phyloP scores from a whole-genome alignment of 2,329 filamentous ascomycete genomes.

The Trichoderma gracile region DNA sequence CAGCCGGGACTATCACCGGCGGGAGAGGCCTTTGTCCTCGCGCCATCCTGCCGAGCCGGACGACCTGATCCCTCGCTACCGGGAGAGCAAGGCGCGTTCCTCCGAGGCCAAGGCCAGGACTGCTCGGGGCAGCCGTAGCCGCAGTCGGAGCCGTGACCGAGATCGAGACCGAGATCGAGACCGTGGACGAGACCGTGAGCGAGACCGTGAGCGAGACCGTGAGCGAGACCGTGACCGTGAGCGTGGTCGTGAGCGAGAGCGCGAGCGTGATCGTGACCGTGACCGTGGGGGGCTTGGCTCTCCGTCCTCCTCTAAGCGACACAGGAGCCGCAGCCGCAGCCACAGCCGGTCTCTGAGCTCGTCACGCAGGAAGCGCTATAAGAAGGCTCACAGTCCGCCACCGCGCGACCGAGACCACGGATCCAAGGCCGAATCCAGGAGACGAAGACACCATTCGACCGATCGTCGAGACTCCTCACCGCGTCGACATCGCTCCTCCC shows the following conservation, averaged over 20 bases:
- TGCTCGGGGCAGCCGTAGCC: conserved; percentile 39
- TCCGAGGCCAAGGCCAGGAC: conserved; percentile 37
- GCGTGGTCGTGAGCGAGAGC: conserved; percentile 1
- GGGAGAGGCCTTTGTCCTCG: conserved; percentile 33
- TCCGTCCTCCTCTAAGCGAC: conserved; percentile 44
- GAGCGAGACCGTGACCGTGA: conserved; percentile 41
- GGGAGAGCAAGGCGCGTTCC: conserved; percentile 37
- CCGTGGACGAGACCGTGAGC: not conserved
- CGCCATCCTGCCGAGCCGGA: conserved; percentile 37
- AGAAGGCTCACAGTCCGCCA: conserved; percentile 41
- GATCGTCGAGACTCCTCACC: conserved; percentile 38
- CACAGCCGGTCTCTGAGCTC: conserved; percentile 43
- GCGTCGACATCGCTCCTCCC: conserved; percentile 35
- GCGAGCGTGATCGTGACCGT: conserved; percentile 14
- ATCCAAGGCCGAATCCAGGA: conserved; percentile 39
- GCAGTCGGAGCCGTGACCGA: conserved; percentile 8
- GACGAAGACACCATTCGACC: conserved; percentile 38
- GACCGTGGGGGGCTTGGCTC: conserved; percentile 38
- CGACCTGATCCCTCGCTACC: conserved; percentile 44
- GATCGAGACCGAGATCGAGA: conserved; percentile 5
- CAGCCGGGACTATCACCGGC: conserved; percentile 39
- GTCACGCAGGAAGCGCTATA: conserved; percentile 45
- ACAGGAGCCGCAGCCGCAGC: conserved; percentile 45
- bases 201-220: conserved; percentile 37
- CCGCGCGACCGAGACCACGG: conserved; percentile 44